These are phyloP conservation scores for Citrus reticulata DNA, from an alignment of 345 rosid species.

Conservation along the genomic window DNA sequence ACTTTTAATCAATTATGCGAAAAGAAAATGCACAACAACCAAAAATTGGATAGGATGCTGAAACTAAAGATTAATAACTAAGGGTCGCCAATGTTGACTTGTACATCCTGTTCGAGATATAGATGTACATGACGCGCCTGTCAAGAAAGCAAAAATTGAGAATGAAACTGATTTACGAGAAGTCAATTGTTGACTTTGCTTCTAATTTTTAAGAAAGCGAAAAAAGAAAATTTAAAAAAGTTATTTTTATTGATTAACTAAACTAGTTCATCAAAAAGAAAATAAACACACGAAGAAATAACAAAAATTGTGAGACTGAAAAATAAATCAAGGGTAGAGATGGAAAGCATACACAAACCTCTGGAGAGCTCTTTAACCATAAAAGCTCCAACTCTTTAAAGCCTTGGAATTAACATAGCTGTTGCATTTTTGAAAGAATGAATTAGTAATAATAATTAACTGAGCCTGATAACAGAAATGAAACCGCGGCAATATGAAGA, in stretches of 20 bases:
- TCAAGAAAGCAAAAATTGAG: conserved; percentile 5
- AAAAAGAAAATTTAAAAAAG: neutral
- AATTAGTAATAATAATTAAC: neutral
- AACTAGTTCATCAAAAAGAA: no score
- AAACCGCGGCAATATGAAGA: neutral
- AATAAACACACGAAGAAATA: neutral
- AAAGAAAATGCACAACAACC: neutral
- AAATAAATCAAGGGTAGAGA: neutral
- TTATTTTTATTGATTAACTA: neutral
- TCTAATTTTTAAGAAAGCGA: neutral
- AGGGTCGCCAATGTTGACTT: conserved; percentile 23
- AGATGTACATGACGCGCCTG: conserved; percentile 32
- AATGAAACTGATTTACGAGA: neutral
- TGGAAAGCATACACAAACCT: conserved; percentile 28
- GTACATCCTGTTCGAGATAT: conserved; percentile 14
- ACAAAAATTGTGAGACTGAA: neutral
- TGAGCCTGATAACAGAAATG: neutral
- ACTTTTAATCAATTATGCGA: neutral
- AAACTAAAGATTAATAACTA: conserved; percentile 36
- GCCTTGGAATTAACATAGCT: conserved; percentile 41
- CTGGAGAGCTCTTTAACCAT: conserved; percentile 38
- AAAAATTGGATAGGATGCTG: neutral
- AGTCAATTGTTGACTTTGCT: neutral
- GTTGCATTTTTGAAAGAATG: neutral
- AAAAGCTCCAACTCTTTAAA: conserved; percentile 37